Evolutionary conservation across 768 basidiomycete genomes (phyloP), one percentile per base, ranked within the genome.

Genomic region (Mycena sanguinolenta): DNA sequence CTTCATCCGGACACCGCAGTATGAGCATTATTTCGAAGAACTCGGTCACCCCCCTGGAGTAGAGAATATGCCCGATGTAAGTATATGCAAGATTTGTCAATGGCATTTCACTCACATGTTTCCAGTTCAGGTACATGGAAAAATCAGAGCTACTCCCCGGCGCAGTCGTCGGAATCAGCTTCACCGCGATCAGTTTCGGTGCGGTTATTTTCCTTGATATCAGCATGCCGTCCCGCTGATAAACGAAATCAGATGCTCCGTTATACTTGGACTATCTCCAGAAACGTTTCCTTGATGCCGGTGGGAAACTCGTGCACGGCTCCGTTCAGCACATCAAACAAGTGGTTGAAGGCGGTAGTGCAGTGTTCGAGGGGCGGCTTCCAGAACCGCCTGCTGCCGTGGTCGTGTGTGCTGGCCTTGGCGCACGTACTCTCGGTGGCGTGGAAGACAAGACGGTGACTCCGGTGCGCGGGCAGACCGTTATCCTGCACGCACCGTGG

Each of bases 241-340:
- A 6, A 21, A 10, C 14, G n/a, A 57, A n/a, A 36, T 36, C 25
- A 69, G 90, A 95, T 77, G 84, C 88, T 0, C 85, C 89, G 0
- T 75, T 80, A 5, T 95, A 94, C 75, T 79, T 93, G 62, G 82
- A 86, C 23, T 94, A 91, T 79, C 87, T 95, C 4, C 78, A 89
- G 34, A 74, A 84, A 3, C 88, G 87, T 9, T 91, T 95, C 78
- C 78, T n/a, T n/a, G n/a, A n/a, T n/a, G n/a, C n/a, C n/a, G n/a
- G n/a, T n/a, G n/a, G n/a, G n/a, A n/a, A n/a, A 0, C 79, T 86
- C 25, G 80, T 86, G 9, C 87, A 87, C 1, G 82, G 78, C 6
- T 77, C 83, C 8, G 79, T 92, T 0, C 89, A 91, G 69, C 91
- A 92, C 70, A 85, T 93, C 63, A 78, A 79, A 23, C 89, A 92